A percentile compares a stretch with the other conserved stretches of the same genome.
Evolutionary conservation across 139 green algal genomes (phyloP).

Genomic region (Chlamydomonas sp.): DNA sequence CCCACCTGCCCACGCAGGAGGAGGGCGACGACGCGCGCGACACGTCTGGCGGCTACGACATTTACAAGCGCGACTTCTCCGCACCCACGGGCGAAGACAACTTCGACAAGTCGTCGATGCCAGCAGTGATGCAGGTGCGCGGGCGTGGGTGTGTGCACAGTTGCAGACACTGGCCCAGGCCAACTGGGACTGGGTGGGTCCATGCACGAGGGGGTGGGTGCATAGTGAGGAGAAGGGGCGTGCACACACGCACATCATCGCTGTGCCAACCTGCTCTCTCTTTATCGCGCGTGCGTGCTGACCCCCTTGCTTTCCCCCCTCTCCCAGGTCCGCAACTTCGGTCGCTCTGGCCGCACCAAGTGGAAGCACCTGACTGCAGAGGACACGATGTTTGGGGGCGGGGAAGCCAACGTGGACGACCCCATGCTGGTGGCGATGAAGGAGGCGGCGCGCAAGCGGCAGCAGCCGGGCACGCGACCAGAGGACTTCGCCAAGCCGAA

Average conservation of each 20-base stretch:
- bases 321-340: slow-evolving; percentile 92
- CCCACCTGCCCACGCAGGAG: slow-evolving; percentile 23
- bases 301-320: too few species aligned
- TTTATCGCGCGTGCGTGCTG: too few species aligned
- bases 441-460: slow-evolving; percentile 9
- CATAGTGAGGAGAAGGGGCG: background rate
- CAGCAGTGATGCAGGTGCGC: slow-evolving; percentile 89
- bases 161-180: too few species aligned
- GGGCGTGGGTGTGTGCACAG: too few species aligned
- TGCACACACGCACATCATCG: background rate
- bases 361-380: slow-evolving; percentile 82
- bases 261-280: background rate
- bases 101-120: slow-evolving; percentile 82
- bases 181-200: too few species aligned
- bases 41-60: slow-evolving; percentile 48
- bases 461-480: slow-evolving; percentile 12
- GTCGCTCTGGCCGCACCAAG: slow-evolving; percentile 82
- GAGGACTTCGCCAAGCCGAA: slow-evolving; percentile 53
- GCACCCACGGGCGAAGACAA: slow-evolving; percentile 77
- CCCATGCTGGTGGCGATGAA: slow-evolving; percentile 18
- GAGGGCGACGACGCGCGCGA: slow-evolving; percentile 42
- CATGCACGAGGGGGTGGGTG: too few species aligned
- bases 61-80: slow-evolving; percentile 74
- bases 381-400: slow-evolving; percentile 63
- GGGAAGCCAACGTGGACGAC: background rate